A percentile compares a stretch with the other conserved stretches of the same genome.
phyloP scores from a whole-genome alignment of 768 basidiomycete species.

The Sporobolomyces pararoseus region DNA sequence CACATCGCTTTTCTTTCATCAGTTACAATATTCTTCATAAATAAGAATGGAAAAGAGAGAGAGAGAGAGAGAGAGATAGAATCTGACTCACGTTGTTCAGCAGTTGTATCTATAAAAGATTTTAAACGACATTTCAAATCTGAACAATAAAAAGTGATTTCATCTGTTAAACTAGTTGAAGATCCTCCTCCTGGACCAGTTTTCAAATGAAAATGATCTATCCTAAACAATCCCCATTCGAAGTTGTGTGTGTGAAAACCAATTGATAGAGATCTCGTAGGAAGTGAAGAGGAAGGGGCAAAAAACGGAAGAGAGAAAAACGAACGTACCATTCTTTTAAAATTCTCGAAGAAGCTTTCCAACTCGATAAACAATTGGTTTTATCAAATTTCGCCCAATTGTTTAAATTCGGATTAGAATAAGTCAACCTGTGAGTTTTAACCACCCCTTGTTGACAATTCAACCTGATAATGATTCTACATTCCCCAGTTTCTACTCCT shows the following conservation, averaged over 20 bases:
- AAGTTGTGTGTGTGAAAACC: no score
- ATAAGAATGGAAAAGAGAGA: neutral
- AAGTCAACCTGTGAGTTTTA: conserved; percentile 40
- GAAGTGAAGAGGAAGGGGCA: neutral
- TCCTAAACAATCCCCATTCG: conserved; percentile 8
- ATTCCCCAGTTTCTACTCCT: conserved; percentile 26
- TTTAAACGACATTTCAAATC: conserved; percentile 13
- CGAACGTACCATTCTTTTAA: conserved; percentile 31
- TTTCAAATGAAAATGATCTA: conserved; percentile 34
- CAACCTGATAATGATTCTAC: conserved; percentile 29
- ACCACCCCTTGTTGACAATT: conserved; percentile 39
- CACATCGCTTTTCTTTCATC: no score
- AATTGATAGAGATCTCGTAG: no score
- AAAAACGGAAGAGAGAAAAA: neutral
- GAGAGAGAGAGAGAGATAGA: neutral
- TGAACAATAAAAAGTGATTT: conserved; percentile 39
- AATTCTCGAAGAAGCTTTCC: conserved; percentile 27
- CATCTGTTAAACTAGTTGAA: conserved; percentile 32
- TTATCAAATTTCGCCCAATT: conserved; percentile 31
- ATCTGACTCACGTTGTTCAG: neutral
- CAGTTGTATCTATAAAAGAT: conserved; percentile 20
- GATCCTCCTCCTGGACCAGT: neutral
- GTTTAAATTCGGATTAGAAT: conserved; percentile 23
- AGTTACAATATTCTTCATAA: no score
- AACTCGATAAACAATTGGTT: conserved; percentile 2